Percentiles rank a stretch among this genome's conserved stretches.
Evolutionary conservation across 257 asterid genomes (phyloP).

Genomic region (Nicotiana knightiana): DNA sequence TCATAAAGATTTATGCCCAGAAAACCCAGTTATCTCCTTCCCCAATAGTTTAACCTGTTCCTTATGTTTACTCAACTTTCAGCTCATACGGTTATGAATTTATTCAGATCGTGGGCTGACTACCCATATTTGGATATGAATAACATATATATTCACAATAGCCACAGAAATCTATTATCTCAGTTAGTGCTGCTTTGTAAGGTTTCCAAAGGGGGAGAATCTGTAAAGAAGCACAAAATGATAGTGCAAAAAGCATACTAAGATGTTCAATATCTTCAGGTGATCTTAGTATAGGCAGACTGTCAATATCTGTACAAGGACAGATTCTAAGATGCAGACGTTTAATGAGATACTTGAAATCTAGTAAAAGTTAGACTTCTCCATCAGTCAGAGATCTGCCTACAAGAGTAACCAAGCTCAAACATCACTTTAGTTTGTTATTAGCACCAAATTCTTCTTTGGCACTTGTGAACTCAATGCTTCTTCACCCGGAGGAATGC

Average conservation of each 20-base stretch:
- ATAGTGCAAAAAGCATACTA: neutral
- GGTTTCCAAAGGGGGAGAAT: neutral
- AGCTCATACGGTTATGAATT: neutral
- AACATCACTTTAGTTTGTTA: neutral
- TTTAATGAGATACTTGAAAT: neutral
- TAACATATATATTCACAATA: neutral
- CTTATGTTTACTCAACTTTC: neutral
- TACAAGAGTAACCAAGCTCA: neutral
- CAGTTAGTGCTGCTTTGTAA: neutral
- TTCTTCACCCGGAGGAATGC: neutral
- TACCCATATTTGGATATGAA: neutral
- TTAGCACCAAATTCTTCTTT: neutral
- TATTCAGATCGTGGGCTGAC: neutral
- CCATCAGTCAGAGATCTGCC: neutral
- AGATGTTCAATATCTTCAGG: slow-evolving; percentile 1
- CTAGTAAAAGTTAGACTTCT: neutral
- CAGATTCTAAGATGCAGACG: neutral
- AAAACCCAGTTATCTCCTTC: neutral
- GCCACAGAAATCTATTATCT: neutral
- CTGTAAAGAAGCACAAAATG: neutral
- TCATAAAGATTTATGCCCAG: neutral
- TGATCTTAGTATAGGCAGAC: neutral
- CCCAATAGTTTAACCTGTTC: neutral
- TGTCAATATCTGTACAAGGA: neutral
- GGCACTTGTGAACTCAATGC: neutral